Conservation (phyloP, 345 rosid genomes). For the Erucastrum elatum region DNA sequence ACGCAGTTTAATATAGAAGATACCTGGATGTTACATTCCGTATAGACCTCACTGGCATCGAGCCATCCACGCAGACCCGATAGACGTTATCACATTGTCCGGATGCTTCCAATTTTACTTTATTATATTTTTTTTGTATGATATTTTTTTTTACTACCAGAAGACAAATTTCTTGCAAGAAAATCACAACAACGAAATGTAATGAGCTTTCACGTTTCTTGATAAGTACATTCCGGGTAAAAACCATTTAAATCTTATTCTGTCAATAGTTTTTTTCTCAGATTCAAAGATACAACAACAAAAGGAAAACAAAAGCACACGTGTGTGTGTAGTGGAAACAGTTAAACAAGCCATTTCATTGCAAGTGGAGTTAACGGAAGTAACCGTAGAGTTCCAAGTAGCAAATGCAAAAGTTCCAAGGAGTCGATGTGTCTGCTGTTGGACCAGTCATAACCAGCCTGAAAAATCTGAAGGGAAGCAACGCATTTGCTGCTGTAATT, state of each 20-base stretch:
- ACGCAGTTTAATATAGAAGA: neutral
- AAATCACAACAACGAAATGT: neutral
- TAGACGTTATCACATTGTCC: neutral
- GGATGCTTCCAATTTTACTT: neutral
- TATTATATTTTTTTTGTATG: too few species aligned
- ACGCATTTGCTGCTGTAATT: constrained; percentile 60
- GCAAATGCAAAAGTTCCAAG: constrained; percentile 87
- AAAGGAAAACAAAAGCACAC: neutral
- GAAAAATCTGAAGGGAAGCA: constrained; percentile 80
- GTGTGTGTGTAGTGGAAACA: constrained; percentile 2
- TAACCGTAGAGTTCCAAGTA: constrained; percentile 88
- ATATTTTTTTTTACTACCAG: neutral
- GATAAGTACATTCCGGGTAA: neutral
- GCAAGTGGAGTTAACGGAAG: constrained; percentile 44
- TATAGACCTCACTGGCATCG: neutral
- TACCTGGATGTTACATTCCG: neutral
- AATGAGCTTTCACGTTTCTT: neutral
- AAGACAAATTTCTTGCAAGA: neutral
- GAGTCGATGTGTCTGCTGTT: constrained; percentile 65
- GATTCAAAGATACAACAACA: constrained; percentile 13
- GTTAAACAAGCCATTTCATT: neutral
- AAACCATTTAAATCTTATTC: neutral
- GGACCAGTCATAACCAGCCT: constrained; percentile 70
- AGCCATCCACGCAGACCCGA: neutral
- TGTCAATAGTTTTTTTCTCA: neutral